Evolutionary conservation across 345 rosid genomes (phyloP).

Genomic region (Pseudoturritis turrita): DNA sequence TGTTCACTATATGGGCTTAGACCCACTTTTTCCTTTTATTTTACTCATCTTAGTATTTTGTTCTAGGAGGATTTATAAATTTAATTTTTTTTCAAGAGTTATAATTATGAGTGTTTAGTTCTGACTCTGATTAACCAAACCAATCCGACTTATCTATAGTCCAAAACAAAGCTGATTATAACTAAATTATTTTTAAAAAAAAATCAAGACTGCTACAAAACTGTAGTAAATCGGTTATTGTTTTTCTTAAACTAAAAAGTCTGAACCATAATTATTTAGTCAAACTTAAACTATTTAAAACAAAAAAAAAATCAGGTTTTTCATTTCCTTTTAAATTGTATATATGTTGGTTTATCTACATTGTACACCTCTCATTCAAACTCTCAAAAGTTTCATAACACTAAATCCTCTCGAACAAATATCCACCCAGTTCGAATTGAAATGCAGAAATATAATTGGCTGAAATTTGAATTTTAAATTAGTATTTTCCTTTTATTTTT

Average conservation of each 20-base stretch:
- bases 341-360: not conserved
- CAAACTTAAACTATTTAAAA: not conserved
- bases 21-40: not conserved
- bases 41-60: too few species aligned
- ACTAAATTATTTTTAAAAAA: too few species aligned
- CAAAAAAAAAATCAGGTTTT: too few species aligned
- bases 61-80: too few species aligned
- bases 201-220: not conserved
- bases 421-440: not conserved
- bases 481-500: not conserved
- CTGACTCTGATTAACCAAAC: not conserved
- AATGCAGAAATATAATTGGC: not conserved
- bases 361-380: not conserved
- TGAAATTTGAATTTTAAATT: not conserved
- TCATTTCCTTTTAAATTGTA: not conserved
- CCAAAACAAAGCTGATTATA: not conserved
- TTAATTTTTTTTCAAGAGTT: too few species aligned
- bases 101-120: not conserved
- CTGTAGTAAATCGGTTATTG: not conserved
- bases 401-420: not conserved
- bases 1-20: constrained; percentile 21
- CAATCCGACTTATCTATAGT: not conserved
- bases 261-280: not conserved
- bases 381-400: not conserved
- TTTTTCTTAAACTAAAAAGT: not conserved